Base-by-base conservation (phyloP, 2,329 filamentous ascomycete species). In the Aspergillus fructus region DNA sequence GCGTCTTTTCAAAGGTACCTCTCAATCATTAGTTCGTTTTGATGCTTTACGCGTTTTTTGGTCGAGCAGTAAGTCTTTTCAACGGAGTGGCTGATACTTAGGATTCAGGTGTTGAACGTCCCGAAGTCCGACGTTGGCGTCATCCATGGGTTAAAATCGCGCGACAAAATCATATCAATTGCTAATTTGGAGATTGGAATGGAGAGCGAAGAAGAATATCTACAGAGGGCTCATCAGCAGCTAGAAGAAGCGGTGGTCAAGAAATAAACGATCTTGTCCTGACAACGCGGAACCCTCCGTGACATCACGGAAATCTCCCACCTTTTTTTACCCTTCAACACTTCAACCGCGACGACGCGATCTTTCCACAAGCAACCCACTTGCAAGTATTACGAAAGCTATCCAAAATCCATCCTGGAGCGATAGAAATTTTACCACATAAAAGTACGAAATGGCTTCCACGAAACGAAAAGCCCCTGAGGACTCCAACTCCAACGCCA, bases 121-220 rank as follows among this genome's bases (percentile, higher is more conserved):
- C 82, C 87, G 30, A 89, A 87, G 67, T 86, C 87, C 1, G 80
- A 85, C 59, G 73, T 90, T 1, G 78, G 82, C 43, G 81, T 91
- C 41, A 80, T 82, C 12, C 84, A 84, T 15, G 88, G 88, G 0
- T 68, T 81, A 53, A 90, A 86, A 69, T 86, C 83, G 19, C 79
- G 83, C 56, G 83, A 87, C 43, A 91, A 91, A 73, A 86, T 81
- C 0, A 71, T 89, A 45, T 64, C 70, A 48, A 64, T 76, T 15
- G 59, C 61, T 40, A 63, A 65, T 19, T 46, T 72, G 39, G 58
- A 64, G 49, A 66, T 76, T 64, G 59, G 63, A 7, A 40, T 53
- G 2, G 72, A 71, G 0, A 71, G 75, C 45, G 69, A 73, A 51
- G 60, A 74, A 9, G 59, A 51, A 1, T 71, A 67, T 43, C 55